Evolutionary conservation across 768 basidiomycete species (phyloP).

Genomic region (Russula griseocarnosa): DNA sequence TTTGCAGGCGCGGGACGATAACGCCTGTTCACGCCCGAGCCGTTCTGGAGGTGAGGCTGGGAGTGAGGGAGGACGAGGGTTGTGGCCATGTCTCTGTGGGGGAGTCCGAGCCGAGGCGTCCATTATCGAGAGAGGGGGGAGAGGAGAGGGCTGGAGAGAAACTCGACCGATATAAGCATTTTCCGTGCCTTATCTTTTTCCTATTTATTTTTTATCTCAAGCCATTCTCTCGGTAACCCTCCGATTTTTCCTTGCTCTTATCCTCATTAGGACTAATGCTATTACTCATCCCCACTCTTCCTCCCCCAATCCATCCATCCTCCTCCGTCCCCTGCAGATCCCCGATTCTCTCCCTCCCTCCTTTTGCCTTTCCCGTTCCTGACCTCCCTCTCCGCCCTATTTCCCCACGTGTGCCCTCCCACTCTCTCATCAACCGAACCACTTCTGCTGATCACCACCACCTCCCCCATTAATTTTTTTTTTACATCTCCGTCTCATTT

Average conservation of each 20-base stretch:
- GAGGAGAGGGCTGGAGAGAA: not conserved
- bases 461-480: too few species aligned
- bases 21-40: constrained; percentile 47
- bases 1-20: constrained; percentile 85
- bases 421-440: not conserved
- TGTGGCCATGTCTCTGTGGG: constrained; percentile 21
- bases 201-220: constrained; percentile 5
- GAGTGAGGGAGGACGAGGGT: constrained; percentile 14
- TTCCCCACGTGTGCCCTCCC: not conserved
- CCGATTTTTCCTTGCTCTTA: constrained; percentile 26
- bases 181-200: constrained; percentile 24
- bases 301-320: constrained; percentile 4
- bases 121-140: constrained; percentile 12
- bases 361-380: constrained; percentile 15
- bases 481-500: not conserved
- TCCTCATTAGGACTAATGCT: constrained; percentile 24
- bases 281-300: constrained; percentile 2
- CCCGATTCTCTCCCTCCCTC: not conserved
- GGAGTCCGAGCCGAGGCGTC: constrained; percentile 19
- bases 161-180: constrained; percentile 20
- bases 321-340: constrained; percentile 17
- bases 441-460: constrained; percentile 1
- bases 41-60: constrained; percentile 22
- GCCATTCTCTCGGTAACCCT: not conserved
- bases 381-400: not conserved